Base-by-base conservation (phyloP, 495 filamentous ascomycete genomes). In the Penicillium longicatenatum region DNA sequence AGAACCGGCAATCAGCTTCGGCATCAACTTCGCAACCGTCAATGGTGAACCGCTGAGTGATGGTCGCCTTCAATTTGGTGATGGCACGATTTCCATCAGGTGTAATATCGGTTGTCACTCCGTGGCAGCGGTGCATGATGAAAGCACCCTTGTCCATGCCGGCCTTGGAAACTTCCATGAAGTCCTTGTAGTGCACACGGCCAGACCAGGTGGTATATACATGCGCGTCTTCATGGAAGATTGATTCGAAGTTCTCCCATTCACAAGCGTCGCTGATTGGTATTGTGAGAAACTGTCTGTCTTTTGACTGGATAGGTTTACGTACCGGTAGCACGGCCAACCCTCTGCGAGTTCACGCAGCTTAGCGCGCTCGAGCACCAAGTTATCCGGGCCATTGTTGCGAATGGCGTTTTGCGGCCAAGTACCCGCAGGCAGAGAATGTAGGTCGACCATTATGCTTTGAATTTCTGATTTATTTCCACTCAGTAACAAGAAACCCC, bases 31-130 rank as follows among this genome's bases (percentile, higher is more conserved):
- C 75, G 46, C 72, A 66, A 1, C 61, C 66, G n/a, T 71, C 68
- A 33, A 82, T 73, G 4, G 45, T 64, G 70, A 88, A 87, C 31
- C 85, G 79, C 68, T 88, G 85, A 2, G 85, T 87, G 68, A 87
- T 88, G 42, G 84, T 86, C 2, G 85, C 85, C 68, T 88, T 88
- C 82, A 88, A 84, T 71, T 87, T 88, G 57, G 83, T 84, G 7
- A 88, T 79, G n/a, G 84, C 85, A n/a, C 84, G 82, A 24, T 39
- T 60, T 17, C 55, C 73, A 33, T 62, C 58, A 16, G 69, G 57
- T 31, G 68, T 76, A 48, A 87, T 79, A 57, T 88, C 85, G 6
- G 75, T 84, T 8, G 82, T 75, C 0, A 77, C 78, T 24, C 84
- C 84, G 66, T 85, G 84, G 68, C 81, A 77, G 53, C 84, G 82